Percentiles rank a stretch among this genome's conserved stretches.
phyloP scores from a whole-genome alignment of 139 green algal species.

The Coelastrella sp. region DNA sequence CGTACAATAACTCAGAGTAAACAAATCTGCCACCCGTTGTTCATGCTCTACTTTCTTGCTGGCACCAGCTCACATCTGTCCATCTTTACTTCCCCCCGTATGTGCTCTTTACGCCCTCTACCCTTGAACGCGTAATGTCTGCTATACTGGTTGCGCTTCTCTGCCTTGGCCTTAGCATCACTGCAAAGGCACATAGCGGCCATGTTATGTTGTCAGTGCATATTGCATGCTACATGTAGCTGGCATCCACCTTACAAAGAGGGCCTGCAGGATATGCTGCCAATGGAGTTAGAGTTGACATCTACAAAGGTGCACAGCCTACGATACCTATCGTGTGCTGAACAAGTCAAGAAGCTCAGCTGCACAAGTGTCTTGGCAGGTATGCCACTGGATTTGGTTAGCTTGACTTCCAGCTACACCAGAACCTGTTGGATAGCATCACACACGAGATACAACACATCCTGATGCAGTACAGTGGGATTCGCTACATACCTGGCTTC shows the following conservation, averaged over 20 bases:
- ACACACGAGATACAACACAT: no score
- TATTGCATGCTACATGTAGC: neutral
- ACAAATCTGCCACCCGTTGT: constrained; percentile 11
- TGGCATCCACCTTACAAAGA: no score
- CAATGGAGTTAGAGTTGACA: no score
- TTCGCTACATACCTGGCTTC: constrained; percentile 55
- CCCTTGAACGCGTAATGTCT: constrained; percentile 73
- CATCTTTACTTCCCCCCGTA: constrained; percentile 55
- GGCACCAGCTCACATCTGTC: constrained; percentile 56
- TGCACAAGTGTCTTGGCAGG: no score
- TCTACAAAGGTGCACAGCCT: no score
- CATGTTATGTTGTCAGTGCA: no score
- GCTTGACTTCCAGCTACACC: no score
- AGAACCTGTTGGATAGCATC: no score
- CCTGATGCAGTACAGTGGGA: neutral
- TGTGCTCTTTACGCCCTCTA: constrained; percentile 63
- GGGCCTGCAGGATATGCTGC: no score
- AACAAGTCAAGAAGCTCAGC: no score
- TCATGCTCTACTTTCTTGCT: constrained; percentile 36
- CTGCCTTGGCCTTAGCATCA: constrained; percentile 61
- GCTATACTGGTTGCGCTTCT: constrained; percentile 64
- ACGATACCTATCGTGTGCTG: no score
- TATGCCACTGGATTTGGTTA: no score
- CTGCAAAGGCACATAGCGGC: constrained; percentile 41
- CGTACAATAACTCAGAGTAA: neutral